Conservation (phyloP, 345 rosid genomes). For the Raphanus raphanistrum region DNA sequence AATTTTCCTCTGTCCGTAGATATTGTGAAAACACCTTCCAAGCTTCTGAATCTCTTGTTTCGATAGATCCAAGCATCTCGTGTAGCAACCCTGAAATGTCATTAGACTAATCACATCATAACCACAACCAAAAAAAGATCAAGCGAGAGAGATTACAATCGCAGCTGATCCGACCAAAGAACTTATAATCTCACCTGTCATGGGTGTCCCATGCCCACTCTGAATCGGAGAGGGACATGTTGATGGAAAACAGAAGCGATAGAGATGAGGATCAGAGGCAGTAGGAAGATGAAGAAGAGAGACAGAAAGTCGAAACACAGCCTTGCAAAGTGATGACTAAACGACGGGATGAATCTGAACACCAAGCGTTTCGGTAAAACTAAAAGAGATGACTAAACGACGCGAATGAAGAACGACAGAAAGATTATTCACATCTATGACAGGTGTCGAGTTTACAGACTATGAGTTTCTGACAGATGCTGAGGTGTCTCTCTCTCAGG, state of each 20-base stretch:
- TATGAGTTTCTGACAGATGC: no score
- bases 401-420: no score
- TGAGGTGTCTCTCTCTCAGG: no score
- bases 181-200: slow-evolving; percentile 11
- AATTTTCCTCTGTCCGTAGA: neutral
- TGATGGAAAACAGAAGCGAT: neutral
- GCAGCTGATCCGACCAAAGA: slow-evolving; percentile 38
- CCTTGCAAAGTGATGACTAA: no score
- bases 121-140: neutral
- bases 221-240: slow-evolving; percentile 72
- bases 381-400: no score
- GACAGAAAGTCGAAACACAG: no score
- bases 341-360: no score
- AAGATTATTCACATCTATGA: no score
- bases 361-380: no score
- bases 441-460: no score
- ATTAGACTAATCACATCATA: neutral
- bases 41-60: slow-evolving; percentile 59
- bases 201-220: slow-evolving; percentile 53
- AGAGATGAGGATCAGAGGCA: neutral
- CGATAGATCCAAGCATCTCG: slow-evolving; percentile 85
- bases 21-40: slow-evolving; percentile 62
- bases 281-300: no score
- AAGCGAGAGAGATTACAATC: slow-evolving; percentile 52
- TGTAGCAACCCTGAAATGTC: slow-evolving; percentile 56